Evolutionary conservation across 106 monocot genomes (phyloP).

Genomic region (Platanthera zijinensis): DNA sequence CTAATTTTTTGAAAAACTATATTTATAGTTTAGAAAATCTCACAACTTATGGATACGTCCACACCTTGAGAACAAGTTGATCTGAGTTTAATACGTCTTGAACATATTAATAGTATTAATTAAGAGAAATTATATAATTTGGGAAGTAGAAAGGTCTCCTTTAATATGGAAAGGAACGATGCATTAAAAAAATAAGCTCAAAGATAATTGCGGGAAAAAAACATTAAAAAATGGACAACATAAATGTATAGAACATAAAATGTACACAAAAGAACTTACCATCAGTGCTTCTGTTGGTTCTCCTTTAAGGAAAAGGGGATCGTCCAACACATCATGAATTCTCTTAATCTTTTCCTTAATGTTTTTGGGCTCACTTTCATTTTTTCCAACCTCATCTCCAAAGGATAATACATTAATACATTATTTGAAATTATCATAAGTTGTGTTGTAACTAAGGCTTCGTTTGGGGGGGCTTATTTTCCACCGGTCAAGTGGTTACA

Average conservation of each 20-base stretch:
- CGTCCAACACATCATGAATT: too few relatives aligned
- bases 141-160: not conserved
- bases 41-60: slow-evolving; percentile 19
- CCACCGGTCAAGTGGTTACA: too few relatives aligned
- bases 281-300: slow-evolving; percentile 30
- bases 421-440: too few relatives aligned
- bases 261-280: not conserved
- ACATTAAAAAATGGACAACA: not conserved
- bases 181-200: not conserved
- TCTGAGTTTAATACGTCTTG: not conserved
- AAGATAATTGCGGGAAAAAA: not conserved
- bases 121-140: not conserved
- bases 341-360: too few relatives aligned
- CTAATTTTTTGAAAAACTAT: not conserved
- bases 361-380: slow-evolving; percentile 38
- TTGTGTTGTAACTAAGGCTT: too few relatives aligned
- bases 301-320: too few relatives aligned
- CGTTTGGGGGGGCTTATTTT: too few relatives aligned
- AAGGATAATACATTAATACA: too few relatives aligned
- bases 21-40: not conserved
- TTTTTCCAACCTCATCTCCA: too few relatives aligned
- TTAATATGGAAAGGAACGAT: not conserved
- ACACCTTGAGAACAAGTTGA: slow-evolving; percentile 20
- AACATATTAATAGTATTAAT: slow-evolving; percentile 2
- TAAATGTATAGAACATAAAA: not conserved